phyloP scores from a whole-genome alignment of 495 filamentous ascomycete species.

The Podospora australis region DNA sequence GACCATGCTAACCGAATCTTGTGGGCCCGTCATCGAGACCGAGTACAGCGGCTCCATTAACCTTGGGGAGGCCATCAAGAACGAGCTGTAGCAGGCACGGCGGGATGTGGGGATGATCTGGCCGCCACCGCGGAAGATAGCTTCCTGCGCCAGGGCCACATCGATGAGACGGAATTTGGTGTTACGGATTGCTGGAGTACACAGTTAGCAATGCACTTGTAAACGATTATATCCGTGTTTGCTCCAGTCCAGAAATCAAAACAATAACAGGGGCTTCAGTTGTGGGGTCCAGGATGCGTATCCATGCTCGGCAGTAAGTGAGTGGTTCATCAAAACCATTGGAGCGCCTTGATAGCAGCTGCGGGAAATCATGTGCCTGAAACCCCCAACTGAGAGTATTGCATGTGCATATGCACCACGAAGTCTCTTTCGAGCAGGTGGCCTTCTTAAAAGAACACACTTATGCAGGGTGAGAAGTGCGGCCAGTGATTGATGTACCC shows the following conservation, averaged over 20 bases:
- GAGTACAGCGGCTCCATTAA: slow-evolving; percentile 95
- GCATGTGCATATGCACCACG: no score
- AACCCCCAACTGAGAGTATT: no score
- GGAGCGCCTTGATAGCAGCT: no score
- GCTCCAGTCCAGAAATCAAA: no score
- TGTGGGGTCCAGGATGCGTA: no score
- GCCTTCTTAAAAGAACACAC: background rate
- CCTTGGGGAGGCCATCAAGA: slow-evolving; percentile 92
- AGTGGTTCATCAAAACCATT: no score
- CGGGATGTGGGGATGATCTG: slow-evolving; percentile 95
- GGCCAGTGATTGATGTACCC: no score
- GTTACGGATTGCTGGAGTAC: slow-evolving; percentile 74
- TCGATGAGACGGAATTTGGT: slow-evolving; percentile 94
- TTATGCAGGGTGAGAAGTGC: background rate
- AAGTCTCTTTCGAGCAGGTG: background rate
- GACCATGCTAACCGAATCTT: slow-evolving; percentile 77
- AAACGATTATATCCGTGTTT: background rate
- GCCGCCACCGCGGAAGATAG: slow-evolving; percentile 89
- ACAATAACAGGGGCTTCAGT: no score
- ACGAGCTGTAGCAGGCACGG: slow-evolving; percentile 86
- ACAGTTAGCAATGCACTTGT: background rate
- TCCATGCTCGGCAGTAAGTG: no score
- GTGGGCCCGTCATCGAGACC: slow-evolving; percentile 86
- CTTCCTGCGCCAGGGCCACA: slow-evolving; percentile 74
- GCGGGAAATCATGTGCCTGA: no score